These are phyloP conservation scores for Neoboletus subvelutipes DNA, from an alignment of 768 basidiomycete genomes.

Conservation along the genomic window DNA sequence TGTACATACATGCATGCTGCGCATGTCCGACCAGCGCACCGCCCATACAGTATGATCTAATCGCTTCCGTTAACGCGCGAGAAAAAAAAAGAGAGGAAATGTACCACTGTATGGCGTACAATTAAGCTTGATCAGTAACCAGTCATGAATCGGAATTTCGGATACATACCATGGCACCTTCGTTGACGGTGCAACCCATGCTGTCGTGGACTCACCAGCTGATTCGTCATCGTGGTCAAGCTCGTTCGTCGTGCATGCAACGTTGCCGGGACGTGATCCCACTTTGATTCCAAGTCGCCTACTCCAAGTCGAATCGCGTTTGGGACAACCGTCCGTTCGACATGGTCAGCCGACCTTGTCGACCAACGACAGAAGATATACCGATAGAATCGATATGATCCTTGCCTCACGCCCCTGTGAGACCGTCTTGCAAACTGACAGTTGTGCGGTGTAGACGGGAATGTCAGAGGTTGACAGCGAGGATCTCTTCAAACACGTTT, in stretches of 20 bases:
- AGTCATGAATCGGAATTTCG: neutral
- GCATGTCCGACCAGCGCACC: neutral
- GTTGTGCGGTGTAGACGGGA: slow-evolving; percentile 17
- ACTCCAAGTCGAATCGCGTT: neutral
- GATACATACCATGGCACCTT: too few relatives aligned
- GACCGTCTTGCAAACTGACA: too few relatives aligned
- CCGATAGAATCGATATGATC: neutral
- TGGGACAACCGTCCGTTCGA: neutral
- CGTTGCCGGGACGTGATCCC: neutral
- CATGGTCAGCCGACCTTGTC: neutral
- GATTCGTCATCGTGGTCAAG: too few relatives aligned
- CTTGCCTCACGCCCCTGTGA: neutral
- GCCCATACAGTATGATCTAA: neutral
- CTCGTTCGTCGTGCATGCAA: neutral
- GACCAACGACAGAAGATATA: neutral
- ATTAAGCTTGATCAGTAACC: neutral
- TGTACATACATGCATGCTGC: neutral
- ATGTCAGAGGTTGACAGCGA: slow-evolving; percentile 3
- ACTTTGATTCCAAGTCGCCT: neutral
- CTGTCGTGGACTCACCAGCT: too few relatives aligned
- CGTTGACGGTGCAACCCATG: neutral
- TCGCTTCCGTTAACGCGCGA: neutral
- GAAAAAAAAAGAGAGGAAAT: neutral
- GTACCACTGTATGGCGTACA: too few relatives aligned
- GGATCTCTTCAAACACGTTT: neutral